phyloP scores from a whole-genome alignment of 1,139 yeast genomes.

The Kodamaea plutei region DNA sequence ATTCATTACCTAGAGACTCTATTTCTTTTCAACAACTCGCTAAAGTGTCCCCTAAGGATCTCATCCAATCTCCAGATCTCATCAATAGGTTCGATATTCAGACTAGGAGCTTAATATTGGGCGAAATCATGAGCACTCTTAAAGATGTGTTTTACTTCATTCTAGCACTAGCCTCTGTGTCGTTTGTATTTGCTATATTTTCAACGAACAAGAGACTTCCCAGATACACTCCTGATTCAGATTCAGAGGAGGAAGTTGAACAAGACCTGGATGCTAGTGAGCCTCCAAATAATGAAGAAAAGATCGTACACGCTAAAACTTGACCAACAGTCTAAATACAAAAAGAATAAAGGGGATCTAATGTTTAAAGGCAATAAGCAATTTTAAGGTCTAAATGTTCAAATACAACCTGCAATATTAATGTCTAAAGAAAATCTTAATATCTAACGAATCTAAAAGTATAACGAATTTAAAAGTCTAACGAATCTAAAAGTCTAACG shows the following conservation, averaged over 20 bases:
- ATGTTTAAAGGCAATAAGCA: too few relatives aligned
- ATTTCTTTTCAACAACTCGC: slow-evolving; percentile 16
- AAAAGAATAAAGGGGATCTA: too few relatives aligned
- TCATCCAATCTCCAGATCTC: slow-evolving; percentile 28
- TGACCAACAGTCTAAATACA: too few relatives aligned
- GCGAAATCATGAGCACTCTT: slow-evolving; percentile 35
- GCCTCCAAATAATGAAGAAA: too few relatives aligned
- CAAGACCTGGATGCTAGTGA: too few relatives aligned
- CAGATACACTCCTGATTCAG: neutral
- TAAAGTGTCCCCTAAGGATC: slow-evolving; percentile 15
- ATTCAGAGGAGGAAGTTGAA: slow-evolving; percentile 1
- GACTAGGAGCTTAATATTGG: slow-evolving; percentile 21
- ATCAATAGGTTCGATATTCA: slow-evolving; percentile 23
- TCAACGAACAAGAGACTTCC: slow-evolving; percentile 6
- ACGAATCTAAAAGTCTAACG: too few relatives aligned
- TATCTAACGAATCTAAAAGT: too few relatives aligned
- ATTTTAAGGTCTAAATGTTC: too few relatives aligned
- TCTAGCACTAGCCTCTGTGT: slow-evolving; percentile 26
- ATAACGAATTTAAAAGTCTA: too few relatives aligned
- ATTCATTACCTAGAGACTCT: slow-evolving; percentile 14
- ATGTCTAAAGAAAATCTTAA: too few relatives aligned
- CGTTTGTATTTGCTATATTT: slow-evolving; percentile 1
- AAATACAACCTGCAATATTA: too few relatives aligned
- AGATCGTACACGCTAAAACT: too few relatives aligned
- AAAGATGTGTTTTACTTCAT: slow-evolving; percentile 39